Evolutionary conservation across 139 green algal species (phyloP), one percentile per base, ranked within the genome.

Genomic region (Tetraselmis chui): DNA sequence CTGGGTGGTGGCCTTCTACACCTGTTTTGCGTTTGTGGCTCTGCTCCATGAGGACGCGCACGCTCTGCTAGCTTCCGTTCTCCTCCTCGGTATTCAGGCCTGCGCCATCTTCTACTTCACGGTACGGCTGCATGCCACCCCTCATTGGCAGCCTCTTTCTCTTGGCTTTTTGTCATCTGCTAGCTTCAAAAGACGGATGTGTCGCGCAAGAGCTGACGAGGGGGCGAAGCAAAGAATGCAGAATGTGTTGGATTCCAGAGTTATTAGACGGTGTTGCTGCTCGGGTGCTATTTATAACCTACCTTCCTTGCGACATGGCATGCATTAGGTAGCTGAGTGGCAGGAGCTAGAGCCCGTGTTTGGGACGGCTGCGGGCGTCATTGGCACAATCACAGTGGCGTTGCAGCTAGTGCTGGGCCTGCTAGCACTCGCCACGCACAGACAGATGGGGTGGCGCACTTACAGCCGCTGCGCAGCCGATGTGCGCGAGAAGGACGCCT

Each of bases 381-480:
- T 84, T 2, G 81, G 31, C 0, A n/a, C 28, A 22, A 75, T 86
- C 23, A 30, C 83, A 1, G 26, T 86, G 59, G 30, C 81, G 26
- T 76, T 86, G 18, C 67, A 80, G 30, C 30, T 84, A 0, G 67
- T 84, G 2, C 82, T 76, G n/a, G 29, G 82, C 1, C 23, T 78
- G 0, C 76, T 88, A 32, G 85, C 77, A 5, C 86, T 77, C 59
- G 32, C 86, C 59, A 84, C 82, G 0, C 86, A 83, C 29, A 24
- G 32, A 1, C 84, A 85, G 80, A 86, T 89, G 80, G 85, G 85
- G 18, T 89, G 85, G 85, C 81, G 85, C 59, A 74, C 78, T 1
- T 85, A 89, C 82, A 89, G 85, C 80, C 82, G 80, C 31, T 31
- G 86, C 59, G 85, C 85, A 28, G 81, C 32, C 26, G 85, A 89